Evolutionary conservation across 306 rosid species (phyloP), one percentile per base, ranked within the genome.

Genomic region (Pyrus bretschneideri): DNA sequence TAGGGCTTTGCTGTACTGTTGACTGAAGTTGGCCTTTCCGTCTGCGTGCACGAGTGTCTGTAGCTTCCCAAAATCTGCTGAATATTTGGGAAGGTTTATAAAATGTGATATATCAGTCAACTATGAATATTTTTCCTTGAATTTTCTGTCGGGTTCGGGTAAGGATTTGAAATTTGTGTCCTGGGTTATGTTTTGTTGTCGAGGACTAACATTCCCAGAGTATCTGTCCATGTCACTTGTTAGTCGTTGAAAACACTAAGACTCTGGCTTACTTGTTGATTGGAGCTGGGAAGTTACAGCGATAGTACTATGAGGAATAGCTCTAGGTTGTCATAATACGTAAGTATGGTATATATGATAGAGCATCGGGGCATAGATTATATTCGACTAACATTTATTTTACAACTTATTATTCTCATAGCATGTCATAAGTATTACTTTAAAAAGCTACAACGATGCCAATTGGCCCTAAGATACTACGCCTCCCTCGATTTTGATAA

Each of bases 401-500:
- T 49, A 49, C 19, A 4, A 4, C 8, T 4, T 19, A 49, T 49
- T 14, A 46, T 49, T 49, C 0, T 49, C 8, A 49, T 5, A 14
- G 54, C 54, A 4, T 7, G 4, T 49, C 19, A 0, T 49, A 46
- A 46, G 54, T 4, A 14, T 46, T 4, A 13, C 54, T 4, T 46
- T 46, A 46, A 46, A 46, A 46, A 4, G 19, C 54, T 49, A 49
- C 54, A 49, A 49, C 54, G 17, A 17, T 49, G 5, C 17, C 54
- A 49, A 49, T 49, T 49, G 54, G 54, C 6, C 54, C 58, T 59
- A 64, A 46, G 80, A 84, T 81, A 23, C 76, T 69, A 81, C 18
- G 64, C 75, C 76, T 13, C 62, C 66, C 22, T 81, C 73, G 22
- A 81, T 85, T 74, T 30, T 72, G 17, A 91, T 77, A 29, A 83